Base-by-base conservation (phyloP, 768 basidiomycete species). In the Boletus coccyginus region DNA sequence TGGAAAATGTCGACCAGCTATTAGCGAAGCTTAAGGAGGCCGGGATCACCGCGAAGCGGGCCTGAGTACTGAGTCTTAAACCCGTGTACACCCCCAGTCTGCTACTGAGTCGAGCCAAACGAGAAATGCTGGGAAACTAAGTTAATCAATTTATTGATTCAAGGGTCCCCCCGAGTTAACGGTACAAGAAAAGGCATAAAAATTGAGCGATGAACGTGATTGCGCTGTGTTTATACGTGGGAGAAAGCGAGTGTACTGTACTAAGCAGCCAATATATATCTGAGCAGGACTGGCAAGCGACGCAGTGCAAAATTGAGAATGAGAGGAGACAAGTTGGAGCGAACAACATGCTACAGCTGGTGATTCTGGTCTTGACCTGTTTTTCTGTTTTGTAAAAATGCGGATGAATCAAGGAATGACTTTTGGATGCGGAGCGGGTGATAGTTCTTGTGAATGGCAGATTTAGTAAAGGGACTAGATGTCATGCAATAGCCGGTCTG, bases 21-120 rank as follows among this genome's bases (percentile, higher is more conserved):
- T 81, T 98, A 5, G 83, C 78, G 24, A 96, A 90, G 77, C 81
- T 99, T 53, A 94, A 92, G 73, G 91, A 92, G 61, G 93, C 88
- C 27, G 96, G 96, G 9, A 68, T 79, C 39, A 73, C 73, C 8
- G 58, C 67, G 41, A 67, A 54, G 57, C 68, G 52, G n/a, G 46
- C 61, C 60, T 71, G 45, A 64, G 13, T 17, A 55, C 35, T 49
- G 55, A 33, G 27, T 27, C 39, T 13, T 12, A 24, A 29, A 27
- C 33, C 6, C 29, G 16, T 61, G 39, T 53, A 58, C 61, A 53
- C 49, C 50, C 46, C 21, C 45, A 52, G 41, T 63, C 44, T 40
- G 42, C 14, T 29, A 32, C 24, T 19, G 5, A 39, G 8, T 46
- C 43, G 9, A 24, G 17, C 47, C 21, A 11, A 24, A 44, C 19